These are phyloP conservation scores for Nemania serpens DNA, from an alignment of 2,329 filamentous ascomycete species.

Conservation along the genomic window DNA sequence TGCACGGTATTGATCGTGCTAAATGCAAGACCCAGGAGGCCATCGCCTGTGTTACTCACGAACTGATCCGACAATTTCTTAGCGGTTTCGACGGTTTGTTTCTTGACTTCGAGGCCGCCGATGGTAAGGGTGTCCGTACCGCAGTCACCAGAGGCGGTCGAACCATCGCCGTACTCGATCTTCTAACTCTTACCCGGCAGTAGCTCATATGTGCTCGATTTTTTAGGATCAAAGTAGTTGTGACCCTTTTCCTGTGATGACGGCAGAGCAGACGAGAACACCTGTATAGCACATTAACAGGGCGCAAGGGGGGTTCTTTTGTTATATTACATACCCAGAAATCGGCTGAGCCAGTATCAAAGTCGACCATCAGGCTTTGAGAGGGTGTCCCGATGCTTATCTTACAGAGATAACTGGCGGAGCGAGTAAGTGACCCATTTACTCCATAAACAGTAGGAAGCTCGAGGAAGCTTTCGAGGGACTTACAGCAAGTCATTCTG, in stretches of 20 bases:
- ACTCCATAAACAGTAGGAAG: background rate
- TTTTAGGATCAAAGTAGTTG: conserved; percentile 61
- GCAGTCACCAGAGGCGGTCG: conserved; percentile 67
- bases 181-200: conserved; percentile 59
- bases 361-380: conserved; percentile 66
- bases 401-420: conserved; percentile 64
- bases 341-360: conserved; percentile 74
- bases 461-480: background rate
- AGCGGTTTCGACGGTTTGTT: conserved; percentile 69
- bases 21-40: conserved; percentile 70
- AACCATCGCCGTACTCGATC: conserved; percentile 71
- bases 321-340: conserved; percentile 60
- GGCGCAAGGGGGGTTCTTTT: background rate
- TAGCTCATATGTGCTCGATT: conserved; percentile 64
- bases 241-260: conserved; percentile 48
- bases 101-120: conserved; percentile 64
- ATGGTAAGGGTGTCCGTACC: conserved; percentile 66
- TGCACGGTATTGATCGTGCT: conserved; percentile 66
- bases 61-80: conserved; percentile 63
- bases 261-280: conserved; percentile 59
- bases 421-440: conserved; percentile 42
- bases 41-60: conserved; percentile 59
- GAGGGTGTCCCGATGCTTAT: conserved; percentile 68
- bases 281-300: conserved; percentile 41
- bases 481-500: conserved; percentile 64